Evolutionary conservation across 257 asterid species (phyloP).

Genomic region (Solanum rostratum): DNA sequence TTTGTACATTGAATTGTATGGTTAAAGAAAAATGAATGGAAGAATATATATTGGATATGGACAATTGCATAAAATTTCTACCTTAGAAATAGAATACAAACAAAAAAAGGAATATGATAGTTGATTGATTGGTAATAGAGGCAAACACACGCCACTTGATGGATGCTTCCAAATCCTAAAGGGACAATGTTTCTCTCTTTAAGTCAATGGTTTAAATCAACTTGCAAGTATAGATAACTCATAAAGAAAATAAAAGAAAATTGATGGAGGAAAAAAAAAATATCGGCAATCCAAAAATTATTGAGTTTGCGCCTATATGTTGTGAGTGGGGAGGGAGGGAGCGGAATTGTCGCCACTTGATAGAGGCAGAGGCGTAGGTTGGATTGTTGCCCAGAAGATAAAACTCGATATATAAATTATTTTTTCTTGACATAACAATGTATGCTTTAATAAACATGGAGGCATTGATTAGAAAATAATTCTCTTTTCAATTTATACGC

Average conservation of each 20-base stretch:
- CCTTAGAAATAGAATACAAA: background rate
- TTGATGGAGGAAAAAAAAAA: background rate
- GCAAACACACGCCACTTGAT: slow-evolving; percentile 1
- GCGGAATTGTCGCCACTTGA: background rate
- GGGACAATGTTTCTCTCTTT: background rate
- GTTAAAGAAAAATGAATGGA: background rate
- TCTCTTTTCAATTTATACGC: too few species aligned
- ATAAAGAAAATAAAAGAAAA: background rate
- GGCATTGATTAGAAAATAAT: too few species aligned
- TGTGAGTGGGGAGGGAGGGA: too few species aligned
- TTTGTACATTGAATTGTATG: background rate
- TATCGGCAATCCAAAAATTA: background rate
- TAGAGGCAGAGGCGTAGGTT: background rate
- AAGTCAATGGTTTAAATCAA: background rate
- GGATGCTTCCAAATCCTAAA: background rate
- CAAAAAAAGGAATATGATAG: background rate
- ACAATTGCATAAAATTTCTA: background rate
- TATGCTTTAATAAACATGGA: too few species aligned
- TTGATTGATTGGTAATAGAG: background rate
- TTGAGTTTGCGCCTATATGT: rapidly evolving
- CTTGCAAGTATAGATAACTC: background rate
- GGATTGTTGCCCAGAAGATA: background rate
- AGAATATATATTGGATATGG: background rate
- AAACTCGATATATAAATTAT: too few species aligned
- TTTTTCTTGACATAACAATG: too few species aligned